phyloP scores from a whole-genome alignment of 306 rosid species.

The Vigna trinervia region DNA sequence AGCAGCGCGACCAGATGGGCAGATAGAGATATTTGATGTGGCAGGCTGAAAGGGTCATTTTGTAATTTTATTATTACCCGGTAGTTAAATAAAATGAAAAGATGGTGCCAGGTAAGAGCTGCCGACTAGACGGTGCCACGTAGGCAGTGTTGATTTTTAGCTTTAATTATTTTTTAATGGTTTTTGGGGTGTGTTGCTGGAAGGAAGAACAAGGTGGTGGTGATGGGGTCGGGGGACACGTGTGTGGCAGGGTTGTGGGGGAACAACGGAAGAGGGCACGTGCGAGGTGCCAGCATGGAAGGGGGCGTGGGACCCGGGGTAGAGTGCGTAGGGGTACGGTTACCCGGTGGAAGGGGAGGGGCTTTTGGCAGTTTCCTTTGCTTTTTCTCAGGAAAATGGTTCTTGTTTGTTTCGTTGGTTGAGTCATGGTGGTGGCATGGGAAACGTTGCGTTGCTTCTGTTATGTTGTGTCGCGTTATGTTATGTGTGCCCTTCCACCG shows the following conservation, averaged over 20 bases:
- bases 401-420: conserved; percentile 44
- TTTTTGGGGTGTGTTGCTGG: background rate
- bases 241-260: conserved; percentile 55
- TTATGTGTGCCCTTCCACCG: conserved; percentile 18
- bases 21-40: conserved; percentile 40
- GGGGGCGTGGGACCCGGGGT: conserved; percentile 41
- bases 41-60: conserved; percentile 33
- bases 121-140: conserved; percentile 57
- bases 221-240: conserved; percentile 47
- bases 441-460: conserved; percentile 51
- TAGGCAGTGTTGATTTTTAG: conserved; percentile 8
- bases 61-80: background rate
- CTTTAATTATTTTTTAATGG: no score
- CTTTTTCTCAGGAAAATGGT: conserved; percentile 31
- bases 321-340: conserved; percentile 44
- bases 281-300: conserved; percentile 69
- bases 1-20: background rate
- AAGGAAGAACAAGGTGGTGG: conserved; percentile 38
- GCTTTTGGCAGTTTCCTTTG: conserved; percentile 57
- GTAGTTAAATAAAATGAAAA: background rate
- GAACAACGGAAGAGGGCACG: conserved; percentile 54
- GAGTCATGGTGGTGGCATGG: conserved; percentile 50
- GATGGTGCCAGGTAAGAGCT: conserved; percentile 52
- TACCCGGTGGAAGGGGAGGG: conserved; percentile 46
- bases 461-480: background rate